Evolutionary conservation across 2,329 filamentous ascomycete genomes (phyloP), one percentile per base, ranked within the genome.

Genomic region (Rutstroemia sydowiana): DNA sequence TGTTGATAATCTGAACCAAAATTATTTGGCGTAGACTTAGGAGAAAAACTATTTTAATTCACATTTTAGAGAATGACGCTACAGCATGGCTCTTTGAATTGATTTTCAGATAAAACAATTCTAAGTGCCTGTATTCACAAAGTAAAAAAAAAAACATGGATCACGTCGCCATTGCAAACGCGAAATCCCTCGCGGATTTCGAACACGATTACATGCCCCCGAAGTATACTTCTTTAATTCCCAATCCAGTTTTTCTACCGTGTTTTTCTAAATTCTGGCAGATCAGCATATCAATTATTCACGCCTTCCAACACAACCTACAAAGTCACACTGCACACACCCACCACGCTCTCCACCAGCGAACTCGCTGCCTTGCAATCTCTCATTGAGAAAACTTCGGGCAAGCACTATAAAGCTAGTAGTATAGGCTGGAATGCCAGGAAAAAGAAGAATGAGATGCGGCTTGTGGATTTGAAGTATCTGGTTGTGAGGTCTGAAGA

Each of bases 371-470:
- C 73, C 1, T 85, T 81, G 60, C 79, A 79, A 57, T 54, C 63
- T 18, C 67, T 85, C 23, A 73, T 91, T 47, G 75, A 84, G 55
- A 67, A 72, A 45, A 89, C 86, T 0, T 88, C 84, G 59, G 71
- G 73, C 13, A 62, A 69, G 5, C 80, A 84, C 66, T 91, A 91
- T 65, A 77, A 78, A 50, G 66, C 68, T 14, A 87, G 85, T 2
- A 73, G 72, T 6, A 63, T 69, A 0, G 82, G 82, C 43, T 91
- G 87, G 87, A 75, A 81, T 43, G 75, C 77, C 0, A 65, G 59
- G 2, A 70, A 71, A 40, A 91, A 90, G 70, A 70, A 71, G 47
- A 68, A 69, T 11, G 87, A 91, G 71, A 89, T 91, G 86, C 70
- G 70, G 54, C 78, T 84, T 5, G 66, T 72, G 0, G 81, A 83